Percentiles rank a stretch among this genome's conserved stretches.
phyloP scores from a whole-genome alignment of 2,329 filamentous ascomycete genomes.

The Colletotrichum cuscutae region DNA sequence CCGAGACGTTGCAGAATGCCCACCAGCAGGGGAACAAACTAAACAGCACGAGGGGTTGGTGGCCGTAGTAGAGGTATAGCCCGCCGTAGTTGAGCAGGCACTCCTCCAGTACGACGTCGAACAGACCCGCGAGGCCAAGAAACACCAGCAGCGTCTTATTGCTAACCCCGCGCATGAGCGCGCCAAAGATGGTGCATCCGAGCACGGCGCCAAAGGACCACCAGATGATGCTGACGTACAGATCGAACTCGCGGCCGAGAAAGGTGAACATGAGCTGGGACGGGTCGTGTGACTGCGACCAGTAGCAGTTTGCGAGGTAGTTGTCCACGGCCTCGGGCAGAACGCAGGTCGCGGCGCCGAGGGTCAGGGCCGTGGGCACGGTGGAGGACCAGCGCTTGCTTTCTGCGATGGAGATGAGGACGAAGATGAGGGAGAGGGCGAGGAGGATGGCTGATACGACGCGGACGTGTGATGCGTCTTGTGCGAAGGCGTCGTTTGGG shows the following conservation, averaged over 20 bases:
- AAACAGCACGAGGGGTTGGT: constrained; percentile 15
- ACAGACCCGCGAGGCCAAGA: background rate
- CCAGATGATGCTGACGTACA: constrained; percentile 20
- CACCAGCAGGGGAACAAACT: constrained; percentile 11
- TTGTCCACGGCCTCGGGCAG: constrained; percentile 1
- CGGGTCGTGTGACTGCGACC: constrained; percentile 13
- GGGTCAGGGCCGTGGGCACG: background rate
- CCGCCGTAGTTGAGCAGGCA: constrained; percentile 17
- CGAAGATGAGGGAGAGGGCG: background rate
- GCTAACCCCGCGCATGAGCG: background rate
- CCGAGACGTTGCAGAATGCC: constrained; percentile 23
- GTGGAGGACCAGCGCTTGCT: constrained; percentile 12
- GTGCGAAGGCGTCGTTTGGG: background rate
- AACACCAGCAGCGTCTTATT: background rate
- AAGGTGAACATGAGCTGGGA: constrained; percentile 3
- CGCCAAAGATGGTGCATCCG: constrained; percentile 6
- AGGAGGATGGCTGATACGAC: constrained; percentile 5
- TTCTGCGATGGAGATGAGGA: background rate
- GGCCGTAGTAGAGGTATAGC: constrained; percentile 12
- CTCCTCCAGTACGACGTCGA: constrained; percentile 19
- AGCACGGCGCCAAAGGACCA: constrained; percentile 17
- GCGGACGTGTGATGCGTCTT: background rate
- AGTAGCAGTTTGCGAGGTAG: constrained; percentile 7
- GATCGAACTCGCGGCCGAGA: constrained; percentile 1
- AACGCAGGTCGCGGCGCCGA: background rate